Base-by-base conservation (phyloP, 2,329 filamentous ascomycete genomes). In the Rhinocladiella mackenziei region DNA sequence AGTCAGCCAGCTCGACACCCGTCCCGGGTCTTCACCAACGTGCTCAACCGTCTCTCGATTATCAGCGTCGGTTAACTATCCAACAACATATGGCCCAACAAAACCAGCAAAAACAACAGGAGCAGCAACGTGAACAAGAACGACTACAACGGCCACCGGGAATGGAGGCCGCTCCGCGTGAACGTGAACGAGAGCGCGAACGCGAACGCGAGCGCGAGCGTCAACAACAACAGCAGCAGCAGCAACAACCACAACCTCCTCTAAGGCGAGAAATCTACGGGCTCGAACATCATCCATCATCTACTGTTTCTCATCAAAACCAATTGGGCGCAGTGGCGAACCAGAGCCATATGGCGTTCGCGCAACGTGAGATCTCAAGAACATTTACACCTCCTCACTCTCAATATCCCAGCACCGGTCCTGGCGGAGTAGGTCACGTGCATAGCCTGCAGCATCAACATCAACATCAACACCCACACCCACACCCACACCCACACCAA, bases 21-120 rank as follows among this genome's bases (percentile, higher is more conserved):
- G 53, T 53, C 5, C 42, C 54, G n/a, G 45, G 45, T 33, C 45
- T 55, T 18, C 54, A 55, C 37, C 54, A 51, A 20, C 48, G 53
- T 6, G 41, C 41, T 15, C 50, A 48, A 15, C 41, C 48, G 13
- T 50, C 45, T 10, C 23, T 45, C 7, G 50, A 54, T 13, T 51
- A 42, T 20, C 42, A 31, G 18, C 40, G 44, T 2, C 48, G 53
- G 25, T 38, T 56, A 15, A 56, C 53, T 3, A 56, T 56, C 20
- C 53, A 56, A 45, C 48, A 56, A 35, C 48, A 52, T 18, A 52
- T 52, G 42, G 50, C 53, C 31, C 47, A 51, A 28, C 44, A 51
- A 30, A 44, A 30, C 31, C 48, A 48, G 17, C 40, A 48, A 23
- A 40, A 53, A 23, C 50, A 60, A 30, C 53, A 52, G 15, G 39